A percentile compares a stretch with the other conserved stretches of the same genome.
These are phyloP conservation scores for Trichoderma lentiforme DNA, from an alignment of 2,329 filamentous ascomycete species.

Conservation along the genomic window DNA sequence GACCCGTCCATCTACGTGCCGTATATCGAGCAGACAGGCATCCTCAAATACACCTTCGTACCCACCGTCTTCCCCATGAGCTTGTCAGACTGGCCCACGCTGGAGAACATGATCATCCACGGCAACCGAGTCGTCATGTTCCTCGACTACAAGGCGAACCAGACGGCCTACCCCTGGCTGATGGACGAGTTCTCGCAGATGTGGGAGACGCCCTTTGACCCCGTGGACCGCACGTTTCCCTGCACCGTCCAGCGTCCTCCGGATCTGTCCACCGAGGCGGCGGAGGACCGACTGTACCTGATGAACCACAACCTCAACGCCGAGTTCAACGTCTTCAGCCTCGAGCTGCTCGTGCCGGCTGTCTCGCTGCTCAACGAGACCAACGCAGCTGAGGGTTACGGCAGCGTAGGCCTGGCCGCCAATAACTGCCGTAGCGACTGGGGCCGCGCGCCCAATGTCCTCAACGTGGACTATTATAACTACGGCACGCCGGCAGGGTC, in stretches of 20 bases:
- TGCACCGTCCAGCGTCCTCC: constrained; percentile 78
- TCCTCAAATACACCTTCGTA: constrained; percentile 69
- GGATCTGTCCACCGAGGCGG: constrained; percentile 51
- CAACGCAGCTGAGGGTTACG: constrained; percentile 62
- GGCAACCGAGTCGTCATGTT: constrained; percentile 74
- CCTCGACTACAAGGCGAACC: constrained; percentile 81
- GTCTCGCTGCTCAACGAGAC: constrained; percentile 67
- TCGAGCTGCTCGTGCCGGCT: constrained; percentile 67
- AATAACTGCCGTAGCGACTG: constrained; percentile 61
- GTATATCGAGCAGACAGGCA: constrained; percentile 67
- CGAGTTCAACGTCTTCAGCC: constrained; percentile 64
- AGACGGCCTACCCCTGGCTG: constrained; percentile 75
- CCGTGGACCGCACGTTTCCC: constrained; percentile 61
- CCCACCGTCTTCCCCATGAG: constrained; percentile 69
- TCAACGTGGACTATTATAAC: constrained; percentile 87
- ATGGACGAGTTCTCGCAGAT: constrained; percentile 84
- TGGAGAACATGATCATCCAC: constrained; percentile 69
- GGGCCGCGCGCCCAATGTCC: constrained; percentile 69
- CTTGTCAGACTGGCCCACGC: constrained; percentile 76
- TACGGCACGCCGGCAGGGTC: constrained; percentile 62
- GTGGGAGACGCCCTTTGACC: constrained; percentile 90
- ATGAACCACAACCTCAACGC: constrained; percentile 90
- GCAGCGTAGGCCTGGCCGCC: constrained; percentile 63
- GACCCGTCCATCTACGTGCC: constrained; percentile 59
- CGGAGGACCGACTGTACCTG: constrained; percentile 68